These are phyloP conservation scores for Bacidia rubella DNA, from an alignment of 495 filamentous ascomycete genomes.

Conservation along the genomic window DNA sequence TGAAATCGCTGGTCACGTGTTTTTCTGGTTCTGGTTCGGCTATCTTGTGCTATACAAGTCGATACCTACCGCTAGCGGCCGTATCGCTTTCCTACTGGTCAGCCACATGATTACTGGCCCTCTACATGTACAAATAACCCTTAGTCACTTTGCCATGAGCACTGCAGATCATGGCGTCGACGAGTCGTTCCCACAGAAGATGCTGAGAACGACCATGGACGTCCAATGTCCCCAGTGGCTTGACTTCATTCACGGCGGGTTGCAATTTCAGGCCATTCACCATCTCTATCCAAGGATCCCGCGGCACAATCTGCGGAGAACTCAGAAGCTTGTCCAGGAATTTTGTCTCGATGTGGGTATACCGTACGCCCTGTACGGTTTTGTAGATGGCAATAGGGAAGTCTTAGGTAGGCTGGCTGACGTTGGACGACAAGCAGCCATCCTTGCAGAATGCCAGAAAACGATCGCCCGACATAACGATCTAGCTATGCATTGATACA, in stretches of 20 bases:
- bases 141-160: conserved; percentile 95
- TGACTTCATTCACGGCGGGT: conserved; percentile 89
- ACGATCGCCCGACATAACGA: conserved; percentile 33
- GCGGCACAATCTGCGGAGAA: conserved; percentile 74
- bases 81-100: conserved; percentile 66
- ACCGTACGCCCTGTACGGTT: conserved; percentile 88
- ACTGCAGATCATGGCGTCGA: conserved; percentile 75
- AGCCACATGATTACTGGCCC: conserved; percentile 80
- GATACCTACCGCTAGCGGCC: conserved; percentile 55
- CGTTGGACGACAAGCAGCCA: conserved; percentile 72
- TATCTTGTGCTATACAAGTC: conserved; percentile 68
- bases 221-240: conserved; percentile 92
- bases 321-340: conserved; percentile 71
- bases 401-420: conserved; percentile 77
- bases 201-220: conserved; percentile 97
- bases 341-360: conserved; percentile 88
- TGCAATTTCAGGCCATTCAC: conserved; percentile 95
- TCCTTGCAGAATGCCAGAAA: conserved; percentile 77
- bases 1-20: conserved; percentile 64
- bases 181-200: conserved; percentile 91
- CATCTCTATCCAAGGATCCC: conserved; percentile 93
- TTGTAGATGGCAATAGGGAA: conserved; percentile 80
- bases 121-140: conserved; percentile 88
- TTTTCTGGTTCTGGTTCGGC: conserved; percentile 94
- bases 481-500: conserved; percentile 13